These are phyloP conservation scores for Zangia roseola DNA, from an alignment of 768 basidiomycete genomes.

Conservation along the genomic window DNA sequence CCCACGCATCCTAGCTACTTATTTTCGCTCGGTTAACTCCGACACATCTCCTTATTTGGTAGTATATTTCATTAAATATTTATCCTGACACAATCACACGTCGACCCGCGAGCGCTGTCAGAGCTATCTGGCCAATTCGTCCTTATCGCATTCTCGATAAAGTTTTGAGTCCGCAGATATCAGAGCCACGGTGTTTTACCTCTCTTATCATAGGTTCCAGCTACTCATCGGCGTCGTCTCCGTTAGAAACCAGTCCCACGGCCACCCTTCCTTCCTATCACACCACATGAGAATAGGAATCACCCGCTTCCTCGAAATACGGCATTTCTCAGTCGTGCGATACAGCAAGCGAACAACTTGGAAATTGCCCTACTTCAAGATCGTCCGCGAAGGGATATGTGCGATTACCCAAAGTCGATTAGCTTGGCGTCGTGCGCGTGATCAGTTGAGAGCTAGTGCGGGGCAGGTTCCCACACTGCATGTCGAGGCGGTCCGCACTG, in stretches of 20 bases:
- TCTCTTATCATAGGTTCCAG: too few species aligned
- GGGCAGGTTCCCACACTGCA: not conserved
- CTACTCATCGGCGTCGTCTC: too few species aligned
- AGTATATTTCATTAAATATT: too few species aligned
- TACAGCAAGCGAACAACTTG: not conserved
- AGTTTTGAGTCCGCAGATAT: too few species aligned
- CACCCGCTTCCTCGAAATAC: not conserved
- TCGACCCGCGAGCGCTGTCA: not conserved
- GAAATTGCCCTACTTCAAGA: not conserved
- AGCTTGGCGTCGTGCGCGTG: not conserved
- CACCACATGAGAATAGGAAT: not conserved
- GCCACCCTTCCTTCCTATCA: too few species aligned
- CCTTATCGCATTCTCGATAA: not conserved
- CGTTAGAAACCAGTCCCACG: too few species aligned
- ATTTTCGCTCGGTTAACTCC: constrained; percentile 28
- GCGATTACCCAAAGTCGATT: not conserved
- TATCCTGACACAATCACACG: not conserved
- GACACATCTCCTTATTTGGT: constrained; percentile 10
- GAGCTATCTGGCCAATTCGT: not conserved
- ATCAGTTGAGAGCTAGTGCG: not conserved
- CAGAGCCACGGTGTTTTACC: too few species aligned
- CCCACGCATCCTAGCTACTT: constrained; percentile 26
- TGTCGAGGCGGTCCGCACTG: not conserved
- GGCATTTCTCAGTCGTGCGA: not conserved
- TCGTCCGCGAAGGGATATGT: too few species aligned